phyloP scores from a whole-genome alignment of 768 basidiomycete genomes.

The Suillus placidus region DNA sequence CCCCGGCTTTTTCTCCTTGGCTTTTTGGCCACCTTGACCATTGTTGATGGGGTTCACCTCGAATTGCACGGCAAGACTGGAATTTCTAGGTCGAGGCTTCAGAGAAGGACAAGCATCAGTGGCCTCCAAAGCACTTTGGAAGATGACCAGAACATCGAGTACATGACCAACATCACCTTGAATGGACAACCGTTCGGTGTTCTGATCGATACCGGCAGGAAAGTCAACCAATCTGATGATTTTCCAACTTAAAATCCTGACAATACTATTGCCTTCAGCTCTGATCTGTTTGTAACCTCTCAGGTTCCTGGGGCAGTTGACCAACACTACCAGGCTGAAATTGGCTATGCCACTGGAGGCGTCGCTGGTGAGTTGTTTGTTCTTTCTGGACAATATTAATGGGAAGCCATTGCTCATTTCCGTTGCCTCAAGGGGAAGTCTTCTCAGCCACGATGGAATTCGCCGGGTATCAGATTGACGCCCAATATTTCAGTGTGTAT shows the following conservation, averaged over 20 bases:
- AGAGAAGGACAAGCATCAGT: constrained; percentile 30
- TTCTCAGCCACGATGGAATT: constrained; percentile 34
- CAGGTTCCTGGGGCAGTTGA: constrained; percentile 41
- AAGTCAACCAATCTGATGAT: constrained; percentile 8
- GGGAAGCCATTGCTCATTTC: not conserved
- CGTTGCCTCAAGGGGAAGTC: constrained; percentile 27
- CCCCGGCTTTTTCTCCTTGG: constrained; percentile 12
- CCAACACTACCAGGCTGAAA: constrained; percentile 41
- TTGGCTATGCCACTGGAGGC: constrained; percentile 57
- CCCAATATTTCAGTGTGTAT: constrained; percentile 36
- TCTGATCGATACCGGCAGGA: constrained; percentile 52
- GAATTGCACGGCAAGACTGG: constrained; percentile 20
- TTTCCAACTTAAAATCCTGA: constrained; percentile 43
- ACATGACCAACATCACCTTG: constrained; percentile 43
- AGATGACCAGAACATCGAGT: constrained; percentile 38
- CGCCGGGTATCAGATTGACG: constrained; percentile 48
- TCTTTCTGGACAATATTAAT: not conserved
- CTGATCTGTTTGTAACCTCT: constrained; percentile 64
- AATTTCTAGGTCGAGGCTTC: constrained; percentile 15
- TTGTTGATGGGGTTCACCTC: constrained; percentile 16
- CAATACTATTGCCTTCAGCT: constrained; percentile 44
- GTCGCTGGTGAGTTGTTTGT: constrained; percentile 44
- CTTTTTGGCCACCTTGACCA: constrained; percentile 14
- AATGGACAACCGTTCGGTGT: constrained; percentile 38
- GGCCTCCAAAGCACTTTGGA: constrained; percentile 29